phyloP scores from a whole-genome alignment of 257 asterid genomes.

The Scutellaria barbata region DNA sequence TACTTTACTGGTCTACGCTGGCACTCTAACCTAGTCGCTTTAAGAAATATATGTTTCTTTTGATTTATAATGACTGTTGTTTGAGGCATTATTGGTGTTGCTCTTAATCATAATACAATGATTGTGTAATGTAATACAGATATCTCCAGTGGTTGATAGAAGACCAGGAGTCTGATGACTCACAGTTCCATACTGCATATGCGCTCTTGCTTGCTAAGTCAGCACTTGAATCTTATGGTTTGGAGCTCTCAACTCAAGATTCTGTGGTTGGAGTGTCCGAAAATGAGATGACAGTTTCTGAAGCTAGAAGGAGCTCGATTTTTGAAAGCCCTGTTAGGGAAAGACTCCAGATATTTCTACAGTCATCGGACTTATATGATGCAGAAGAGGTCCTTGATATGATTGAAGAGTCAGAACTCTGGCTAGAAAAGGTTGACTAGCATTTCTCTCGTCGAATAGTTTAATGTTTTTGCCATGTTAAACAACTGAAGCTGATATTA shows the following conservation, averaged over 20 bases:
- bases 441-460: constrained; percentile 16
- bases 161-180: constrained; percentile 81
- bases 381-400: constrained; percentile 85
- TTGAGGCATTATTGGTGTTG: constrained; percentile 20
- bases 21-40: background rate
- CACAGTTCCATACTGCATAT: constrained; percentile 79
- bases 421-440: constrained; percentile 86
- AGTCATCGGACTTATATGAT: constrained; percentile 88
- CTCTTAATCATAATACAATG: constrained; percentile 13
- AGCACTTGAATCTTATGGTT: constrained; percentile 67
- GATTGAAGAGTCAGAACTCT: constrained; percentile 87
- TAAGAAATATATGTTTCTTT: constrained; percentile 13
- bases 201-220: constrained; percentile 90
- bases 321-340: constrained; percentile 82
- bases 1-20: background rate
- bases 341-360: constrained; percentile 81
- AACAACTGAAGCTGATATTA: constrained; percentile 31
- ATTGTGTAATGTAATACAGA: constrained; percentile 48
- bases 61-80: constrained; percentile 18
- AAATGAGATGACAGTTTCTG: constrained; percentile 46
- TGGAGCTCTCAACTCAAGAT: constrained; percentile 50
- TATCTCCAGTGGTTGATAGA: constrained; percentile 98
- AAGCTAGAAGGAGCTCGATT: constrained; percentile 49
- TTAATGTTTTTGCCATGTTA: constrained; percentile 22
- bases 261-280: constrained; percentile 41